Base-by-base conservation (phyloP, 768 basidiomycete species). In the Amanita pseudoporphyria region DNA sequence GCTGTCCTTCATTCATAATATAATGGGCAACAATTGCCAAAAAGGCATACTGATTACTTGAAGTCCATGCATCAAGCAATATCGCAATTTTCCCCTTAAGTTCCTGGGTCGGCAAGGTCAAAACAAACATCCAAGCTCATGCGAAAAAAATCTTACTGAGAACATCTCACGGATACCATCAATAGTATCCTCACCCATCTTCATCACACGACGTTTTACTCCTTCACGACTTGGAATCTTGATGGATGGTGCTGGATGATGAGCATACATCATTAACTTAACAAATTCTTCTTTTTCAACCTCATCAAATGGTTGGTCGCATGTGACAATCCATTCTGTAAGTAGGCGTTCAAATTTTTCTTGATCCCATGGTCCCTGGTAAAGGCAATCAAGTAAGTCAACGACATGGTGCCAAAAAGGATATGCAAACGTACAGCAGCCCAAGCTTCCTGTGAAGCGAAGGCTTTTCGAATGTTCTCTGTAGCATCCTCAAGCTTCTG, bases 271-370 rank as follows among this genome's bases (percentile, higher is more conserved):
- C 9, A 43, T 21, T 10, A 51, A 4, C 9, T 18, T 31, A 13
- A 21, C 9, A 44, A 51, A 51, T 43, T 51, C 49, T 16, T 5
- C 5, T 18, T 26, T 14, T 16, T 51, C 49, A 30, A 51, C 41
- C 40, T 28, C 41, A 12, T 41, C 24, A 44, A 51, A 51, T 3
- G 49, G 49, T 28, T 51, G 49, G 31, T 51, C 41, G 28, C 49
- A 51, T 3, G 49, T 24, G 9, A 51, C 19, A 31, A 51, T 32
- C 49, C 49, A 51, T 22, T 44, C 40, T 3, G 30, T 31, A 22
- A 51, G 24, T 10, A 44, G 26, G 44, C n/a, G n/a, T n/a, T n/a
- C n/a, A n/a, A n/a, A n/a, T n/a, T n/a, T n/a, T n/a, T n/a, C n/a
- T n/a, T n/a, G 49, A 31, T 51, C 41, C 49, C 49, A 51, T 9